Base-by-base conservation (phyloP, 140 eudicot species). In the Oenanthe javanica region DNA sequence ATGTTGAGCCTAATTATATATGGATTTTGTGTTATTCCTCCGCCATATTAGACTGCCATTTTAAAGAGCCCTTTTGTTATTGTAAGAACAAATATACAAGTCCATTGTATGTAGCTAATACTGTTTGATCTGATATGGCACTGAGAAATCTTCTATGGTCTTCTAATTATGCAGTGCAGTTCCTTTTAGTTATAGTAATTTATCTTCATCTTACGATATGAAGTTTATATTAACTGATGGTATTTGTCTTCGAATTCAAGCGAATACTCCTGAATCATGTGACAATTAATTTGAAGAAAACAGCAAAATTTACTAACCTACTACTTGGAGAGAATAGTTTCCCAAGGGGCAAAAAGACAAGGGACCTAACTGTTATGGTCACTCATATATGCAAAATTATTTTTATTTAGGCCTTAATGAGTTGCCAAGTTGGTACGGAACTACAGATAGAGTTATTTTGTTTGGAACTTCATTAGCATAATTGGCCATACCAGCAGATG, bases 171-270 rank as follows among this genome's bases (percentile, higher is more conserved):
- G 80, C 54, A 78, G n/a, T 72, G 76, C 78, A 77, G 83, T 55
- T 57, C 72, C 64, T 83, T 57, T 85, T 83, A 84, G 80, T 59
- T 69, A 18, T 27, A 74, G 84, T 78, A 85, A 78, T 63, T 85
- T 31, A 67, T 77, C 74, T 81, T 87, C 42, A 74, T 77, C 74
- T 76, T 79, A 38, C 49, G 12, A 67, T 25, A 54, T 47, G 67
- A 9, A 74, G 64, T n/a, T 61, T 27, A 40, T 54, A 40, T n/a
- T n/a, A 10, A 14, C 6, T 0, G 57, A 4, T 15, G 27, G 48
- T 42, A 42, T 21, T 9, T 11, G 2, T 4, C 40, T 77, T 23
- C 13, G 11, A 47, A 6, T 66, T 42, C 18, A 0, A 16, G 14
- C 19, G 18, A 67, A 0, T 31, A 25, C 71, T n/a, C 73, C 3